Conservation (phyloP, 805 yeast species). For the Debaryomyces castellii region DNA sequence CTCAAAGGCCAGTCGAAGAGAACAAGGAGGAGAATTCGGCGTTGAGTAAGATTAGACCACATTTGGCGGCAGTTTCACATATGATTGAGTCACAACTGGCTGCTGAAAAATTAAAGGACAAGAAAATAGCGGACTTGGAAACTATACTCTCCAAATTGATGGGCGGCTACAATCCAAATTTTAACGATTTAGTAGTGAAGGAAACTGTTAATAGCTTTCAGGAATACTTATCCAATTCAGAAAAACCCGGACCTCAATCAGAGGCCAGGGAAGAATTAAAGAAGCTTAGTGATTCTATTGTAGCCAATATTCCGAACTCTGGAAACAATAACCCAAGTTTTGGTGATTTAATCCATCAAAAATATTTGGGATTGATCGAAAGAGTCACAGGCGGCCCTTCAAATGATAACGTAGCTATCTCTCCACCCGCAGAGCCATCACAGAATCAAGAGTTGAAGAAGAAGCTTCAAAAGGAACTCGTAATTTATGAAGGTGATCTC, state of each 20-base stretch:
- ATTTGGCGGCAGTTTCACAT: slow-evolving; percentile 9
- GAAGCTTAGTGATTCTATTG: slow-evolving; percentile 6
- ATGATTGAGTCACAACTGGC: slow-evolving; percentile 10
- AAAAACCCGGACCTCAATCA: slow-evolving; percentile 7
- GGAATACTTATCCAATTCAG: slow-evolving; percentile 45
- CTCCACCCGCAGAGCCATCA: neutral
- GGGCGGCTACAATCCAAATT: slow-evolving; percentile 71
- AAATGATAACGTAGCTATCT: neutral
- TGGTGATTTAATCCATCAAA: slow-evolving; percentile 23
- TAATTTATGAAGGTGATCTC: slow-evolving; percentile 20
- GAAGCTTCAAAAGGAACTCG: slow-evolving; percentile 10
- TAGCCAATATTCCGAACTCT: slow-evolving; percentile 15
- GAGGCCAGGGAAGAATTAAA: slow-evolving; percentile 17
- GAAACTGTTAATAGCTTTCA: slow-evolving; percentile 58
- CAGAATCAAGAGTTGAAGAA: neutral
- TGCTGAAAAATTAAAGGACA: slow-evolving; percentile 8
- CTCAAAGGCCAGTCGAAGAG: slow-evolving; percentile 4
- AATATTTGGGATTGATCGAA: slow-evolving; percentile 10
- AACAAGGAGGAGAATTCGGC: slow-evolving; percentile 11
- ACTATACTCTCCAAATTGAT: slow-evolving; percentile 48
- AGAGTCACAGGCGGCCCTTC: neutral
- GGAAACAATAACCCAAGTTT: slow-evolving; percentile 9
- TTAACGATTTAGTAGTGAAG: slow-evolving; percentile 86
- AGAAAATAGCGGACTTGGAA: slow-evolving; percentile 37
- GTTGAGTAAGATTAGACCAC: slow-evolving; percentile 16